A percentile compares a stretch with the other conserved stretches of the same genome.
Conservation (phyloP, 2,329 filamentous ascomycete genomes). For the Clonostachys rhizophaga region DNA sequence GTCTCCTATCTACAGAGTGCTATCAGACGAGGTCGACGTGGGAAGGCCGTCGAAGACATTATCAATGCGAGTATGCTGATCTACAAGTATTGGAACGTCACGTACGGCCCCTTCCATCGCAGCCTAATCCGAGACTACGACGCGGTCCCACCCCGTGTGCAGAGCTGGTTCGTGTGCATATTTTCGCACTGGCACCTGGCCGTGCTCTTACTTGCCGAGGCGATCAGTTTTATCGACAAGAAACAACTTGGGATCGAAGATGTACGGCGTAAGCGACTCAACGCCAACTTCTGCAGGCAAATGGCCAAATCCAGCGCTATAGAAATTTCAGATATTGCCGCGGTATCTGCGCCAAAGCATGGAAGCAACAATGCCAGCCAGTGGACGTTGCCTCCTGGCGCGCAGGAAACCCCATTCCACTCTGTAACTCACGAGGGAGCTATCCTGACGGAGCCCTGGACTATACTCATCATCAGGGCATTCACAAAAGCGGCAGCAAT, state of each 20-base stretch:
- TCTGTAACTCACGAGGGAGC: slow-evolving; percentile 47
- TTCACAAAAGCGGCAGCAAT: slow-evolving; percentile 41
- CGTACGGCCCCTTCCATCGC: slow-evolving; percentile 44
- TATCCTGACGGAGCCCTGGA: slow-evolving; percentile 55
- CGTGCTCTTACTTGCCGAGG: slow-evolving; percentile 47
- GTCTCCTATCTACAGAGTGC: slow-evolving; percentile 48
- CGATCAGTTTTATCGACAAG: slow-evolving; percentile 43
- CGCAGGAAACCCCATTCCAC: slow-evolving; percentile 27
- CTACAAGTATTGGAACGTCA: slow-evolving; percentile 47
- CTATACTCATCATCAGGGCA: slow-evolving; percentile 45
- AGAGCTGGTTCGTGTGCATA: slow-evolving; percentile 55
- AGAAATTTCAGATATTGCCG: slow-evolving; percentile 41
- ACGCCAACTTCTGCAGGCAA: slow-evolving; percentile 22
- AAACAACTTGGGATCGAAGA: slow-evolving; percentile 13
- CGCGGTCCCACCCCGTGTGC: slow-evolving; percentile 42
- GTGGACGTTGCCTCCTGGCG: slow-evolving; percentile 12
- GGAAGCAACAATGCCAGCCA: slow-evolving; percentile 1
- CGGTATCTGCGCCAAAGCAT: slow-evolving; percentile 28
- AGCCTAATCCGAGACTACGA: slow-evolving; percentile 44
- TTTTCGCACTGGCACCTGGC: slow-evolving; percentile 54
- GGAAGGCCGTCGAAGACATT: slow-evolving; percentile 36
- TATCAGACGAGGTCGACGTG: slow-evolving; percentile 27
- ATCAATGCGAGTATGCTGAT: slow-evolving; percentile 40
- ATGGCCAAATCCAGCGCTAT: slow-evolving; percentile 36
- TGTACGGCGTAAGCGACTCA: slow-evolving; percentile 12